Percentiles rank a stretch among this genome's conserved stretches.
Conservation (phyloP, 495 filamentous ascomycete genomes). For the Tuber umbilicatum region DNA sequence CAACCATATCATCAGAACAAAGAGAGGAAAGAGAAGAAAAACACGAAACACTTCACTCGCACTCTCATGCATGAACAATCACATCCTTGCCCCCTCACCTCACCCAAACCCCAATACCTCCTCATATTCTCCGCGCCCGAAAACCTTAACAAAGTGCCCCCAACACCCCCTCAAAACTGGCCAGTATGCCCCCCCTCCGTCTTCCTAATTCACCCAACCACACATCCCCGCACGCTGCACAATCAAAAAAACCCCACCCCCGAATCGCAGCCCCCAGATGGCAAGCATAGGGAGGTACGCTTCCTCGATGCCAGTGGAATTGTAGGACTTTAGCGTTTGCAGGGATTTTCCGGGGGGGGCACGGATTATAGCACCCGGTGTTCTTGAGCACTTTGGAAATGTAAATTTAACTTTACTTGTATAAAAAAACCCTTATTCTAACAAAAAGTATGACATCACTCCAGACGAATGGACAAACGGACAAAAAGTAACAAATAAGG, state of each 20-base stretch:
- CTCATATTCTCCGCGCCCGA: too few relatives aligned
- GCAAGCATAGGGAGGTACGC: background rate
- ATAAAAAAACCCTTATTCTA: background rate
- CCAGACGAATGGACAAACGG: background rate
- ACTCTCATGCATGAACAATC: background rate
- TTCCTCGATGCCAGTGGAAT: too few relatives aligned
- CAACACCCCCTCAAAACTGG: too few relatives aligned
- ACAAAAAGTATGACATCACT: background rate
- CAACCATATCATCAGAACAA: background rate
- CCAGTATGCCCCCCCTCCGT: too few relatives aligned
- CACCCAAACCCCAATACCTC: background rate
- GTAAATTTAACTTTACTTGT: background rate
- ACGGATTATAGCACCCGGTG: too few relatives aligned
- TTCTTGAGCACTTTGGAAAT: background rate
- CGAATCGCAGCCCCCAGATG: background rate
- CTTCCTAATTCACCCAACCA: too few relatives aligned
- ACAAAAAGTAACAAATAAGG: too few relatives aligned
- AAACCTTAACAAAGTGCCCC: too few relatives aligned
- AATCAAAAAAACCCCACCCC: background rate
- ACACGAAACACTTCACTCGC: background rate
- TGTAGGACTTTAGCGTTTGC: too few relatives aligned
- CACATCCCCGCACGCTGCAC: too few relatives aligned
- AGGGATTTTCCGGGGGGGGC: too few relatives aligned
- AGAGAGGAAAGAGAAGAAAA: background rate
- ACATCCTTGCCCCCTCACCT: background rate